These are phyloP conservation scores for Imleria badia DNA, from an alignment of 768 basidiomycete genomes.

Conservation along the genomic window DNA sequence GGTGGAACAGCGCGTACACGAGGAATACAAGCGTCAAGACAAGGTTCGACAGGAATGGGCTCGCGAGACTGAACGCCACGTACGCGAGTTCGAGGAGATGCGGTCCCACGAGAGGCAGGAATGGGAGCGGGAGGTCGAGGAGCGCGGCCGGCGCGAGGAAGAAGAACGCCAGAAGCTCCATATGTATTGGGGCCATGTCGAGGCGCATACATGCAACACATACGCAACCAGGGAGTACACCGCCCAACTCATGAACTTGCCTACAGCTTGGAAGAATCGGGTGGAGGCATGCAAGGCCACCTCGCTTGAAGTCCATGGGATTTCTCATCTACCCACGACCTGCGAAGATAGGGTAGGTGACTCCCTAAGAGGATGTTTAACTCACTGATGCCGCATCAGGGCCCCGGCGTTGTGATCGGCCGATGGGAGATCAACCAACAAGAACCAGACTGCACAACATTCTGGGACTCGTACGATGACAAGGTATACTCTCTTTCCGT, in stretches of 20 bases:
- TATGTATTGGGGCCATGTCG: slow-evolving; percentile 23
- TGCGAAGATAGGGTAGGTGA: slow-evolving; percentile 25
- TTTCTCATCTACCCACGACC: slow-evolving; percentile 11
- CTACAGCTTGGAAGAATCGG: slow-evolving; percentile 14
- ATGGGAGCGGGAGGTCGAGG: slow-evolving; percentile 10
- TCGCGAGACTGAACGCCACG: not conserved
- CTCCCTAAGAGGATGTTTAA: too few species aligned
- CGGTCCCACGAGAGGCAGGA: slow-evolving; percentile 1
- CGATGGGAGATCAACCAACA: slow-evolving; percentile 26
- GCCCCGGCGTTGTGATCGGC: slow-evolving; percentile 22
- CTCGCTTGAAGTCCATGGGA: slow-evolving; percentile 22
- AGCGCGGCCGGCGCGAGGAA: slow-evolving; percentile 17
- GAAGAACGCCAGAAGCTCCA: slow-evolving; percentile 24
- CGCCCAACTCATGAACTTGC: slow-evolving; percentile 31
- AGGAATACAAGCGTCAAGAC: slow-evolving; percentile 10
- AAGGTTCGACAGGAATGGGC: not conserved
- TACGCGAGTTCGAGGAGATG: slow-evolving; percentile 3
- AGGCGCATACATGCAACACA: slow-evolving; percentile 23
- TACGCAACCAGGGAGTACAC: slow-evolving; percentile 31
- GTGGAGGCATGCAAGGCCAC: slow-evolving; percentile 25
- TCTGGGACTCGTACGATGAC: slow-evolving; percentile 25
- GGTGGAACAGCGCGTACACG: not conserved
- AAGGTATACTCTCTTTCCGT: slow-evolving; percentile 14
- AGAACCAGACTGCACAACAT: slow-evolving; percentile 29
- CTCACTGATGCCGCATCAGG: not conserved